Percentiles rank a stretch among this genome's conserved stretches.
Evolutionary conservation across 2,329 filamentous ascomycete genomes (phyloP).

Genomic region (Aureobasidium sp.): DNA sequence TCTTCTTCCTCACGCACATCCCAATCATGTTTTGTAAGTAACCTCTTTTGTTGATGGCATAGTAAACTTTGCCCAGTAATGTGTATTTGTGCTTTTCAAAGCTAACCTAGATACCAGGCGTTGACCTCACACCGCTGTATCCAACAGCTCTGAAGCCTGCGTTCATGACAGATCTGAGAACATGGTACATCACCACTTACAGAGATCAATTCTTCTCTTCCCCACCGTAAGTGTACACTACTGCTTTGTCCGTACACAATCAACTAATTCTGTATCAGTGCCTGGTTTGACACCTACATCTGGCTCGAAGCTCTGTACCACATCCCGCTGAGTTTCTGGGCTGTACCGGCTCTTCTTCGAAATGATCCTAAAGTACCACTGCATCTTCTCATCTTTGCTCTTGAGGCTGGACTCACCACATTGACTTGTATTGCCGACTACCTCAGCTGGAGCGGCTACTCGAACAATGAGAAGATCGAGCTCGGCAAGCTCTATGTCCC

Average conservation of each 20-base stretch:
- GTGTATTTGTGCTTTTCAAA: neutral
- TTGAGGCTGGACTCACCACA: conserved; percentile 56
- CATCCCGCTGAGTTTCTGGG: conserved; percentile 54
- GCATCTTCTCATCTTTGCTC: conserved; percentile 53
- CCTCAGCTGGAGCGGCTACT: conserved; percentile 47
- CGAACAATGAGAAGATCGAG: conserved; percentile 40
- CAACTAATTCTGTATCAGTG: conserved; percentile 19
- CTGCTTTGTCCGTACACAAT: neutral
- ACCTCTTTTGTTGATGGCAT: neutral
- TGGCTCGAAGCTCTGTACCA: conserved; percentile 57
- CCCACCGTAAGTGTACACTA: conserved; percentile 37
- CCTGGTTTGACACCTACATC: conserved; percentile 53
- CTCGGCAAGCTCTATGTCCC: conserved; percentile 50
- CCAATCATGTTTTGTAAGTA: conserved; percentile 54
- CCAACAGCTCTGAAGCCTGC: conserved; percentile 44
- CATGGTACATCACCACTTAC: conserved; percentile 55
- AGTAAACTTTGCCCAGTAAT: neutral
- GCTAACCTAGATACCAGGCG: conserved; percentile 35
- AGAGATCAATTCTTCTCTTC: conserved; percentile 56
- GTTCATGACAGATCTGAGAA: conserved; percentile 45
- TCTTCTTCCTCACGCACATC: conserved; percentile 57
- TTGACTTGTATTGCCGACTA: conserved; percentile 57
- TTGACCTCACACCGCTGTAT: conserved; percentile 56
- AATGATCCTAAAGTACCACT: conserved; percentile 52
- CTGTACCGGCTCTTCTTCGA: conserved; percentile 47